Conservation (phyloP, 2,329 filamentous ascomycete species). For the Cercospora berteroae region DNA sequence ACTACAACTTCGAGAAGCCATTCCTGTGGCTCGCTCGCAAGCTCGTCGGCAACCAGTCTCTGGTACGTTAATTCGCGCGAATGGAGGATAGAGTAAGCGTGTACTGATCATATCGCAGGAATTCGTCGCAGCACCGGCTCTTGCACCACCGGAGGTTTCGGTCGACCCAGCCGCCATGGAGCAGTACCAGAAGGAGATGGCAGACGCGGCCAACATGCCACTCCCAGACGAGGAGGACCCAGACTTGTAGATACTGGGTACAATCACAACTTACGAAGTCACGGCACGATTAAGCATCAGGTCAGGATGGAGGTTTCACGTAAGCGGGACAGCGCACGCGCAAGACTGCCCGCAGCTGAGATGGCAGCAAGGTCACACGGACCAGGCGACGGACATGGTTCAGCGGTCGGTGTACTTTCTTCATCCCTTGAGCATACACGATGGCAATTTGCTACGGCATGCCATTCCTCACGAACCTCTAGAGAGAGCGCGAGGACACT, state of each 20-base stretch:
- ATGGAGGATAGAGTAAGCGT: not conserved
- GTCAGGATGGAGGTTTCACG: constrained; percentile 19
- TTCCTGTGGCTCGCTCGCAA: constrained; percentile 99
- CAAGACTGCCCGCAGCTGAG: constrained; percentile 19
- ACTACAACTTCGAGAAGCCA: constrained; percentile 99
- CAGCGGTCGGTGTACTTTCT: constrained; percentile 33
- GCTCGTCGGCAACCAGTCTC: constrained; percentile 86
- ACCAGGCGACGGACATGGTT: constrained; percentile 29
- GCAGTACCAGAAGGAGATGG: constrained; percentile 87
- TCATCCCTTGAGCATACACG: constrained; percentile 23
- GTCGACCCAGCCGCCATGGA: constrained; percentile 81
- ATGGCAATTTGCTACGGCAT: constrained; percentile 20
- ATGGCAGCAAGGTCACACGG: constrained; percentile 26
- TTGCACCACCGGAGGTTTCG: constrained; percentile 87
- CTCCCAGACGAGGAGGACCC: constrained; percentile 94
- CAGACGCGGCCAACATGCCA: constrained; percentile 72
- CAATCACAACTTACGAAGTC: constrained; percentile 22
- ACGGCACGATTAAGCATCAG: constrained; percentile 23
- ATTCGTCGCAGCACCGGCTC: constrained; percentile 91
- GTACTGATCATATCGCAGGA: constrained; percentile 58
- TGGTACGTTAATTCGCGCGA: constrained; percentile 57
- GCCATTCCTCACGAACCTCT: constrained; percentile 19
- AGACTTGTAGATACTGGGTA: constrained; percentile 47
- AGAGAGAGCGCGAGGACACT: constrained; percentile 10
- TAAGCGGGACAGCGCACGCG: constrained; percentile 21